Percentiles rank a stretch among this genome's conserved stretches.
phyloP scores from a whole-genome alignment of 2,329 filamentous ascomycete species.

The Sporothrix globosa region DNA sequence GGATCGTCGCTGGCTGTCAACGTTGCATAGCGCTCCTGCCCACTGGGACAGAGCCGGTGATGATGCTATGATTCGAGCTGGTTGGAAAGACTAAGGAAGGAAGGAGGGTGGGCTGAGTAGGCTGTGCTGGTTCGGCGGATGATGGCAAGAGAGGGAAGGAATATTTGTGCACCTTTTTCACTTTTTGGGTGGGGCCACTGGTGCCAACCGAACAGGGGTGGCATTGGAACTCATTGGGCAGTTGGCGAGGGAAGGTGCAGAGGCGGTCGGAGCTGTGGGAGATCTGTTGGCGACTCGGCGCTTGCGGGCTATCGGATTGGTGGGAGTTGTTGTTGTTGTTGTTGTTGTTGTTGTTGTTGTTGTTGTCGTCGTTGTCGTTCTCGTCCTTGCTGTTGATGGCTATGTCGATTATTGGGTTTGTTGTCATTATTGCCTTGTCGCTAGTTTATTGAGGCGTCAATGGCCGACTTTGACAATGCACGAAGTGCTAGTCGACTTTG shows the following conservation, averaged over 20 bases:
- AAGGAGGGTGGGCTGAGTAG: constrained; percentile 26
- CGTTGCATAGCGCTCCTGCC: constrained; percentile 38
- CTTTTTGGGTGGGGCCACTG: constrained; percentile 9
- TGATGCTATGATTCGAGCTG: constrained; percentile 39
- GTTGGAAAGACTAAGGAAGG: neutral
- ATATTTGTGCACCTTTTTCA: neutral
- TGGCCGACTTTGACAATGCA: neutral
- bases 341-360: neutral
- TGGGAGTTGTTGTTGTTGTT: neutral
- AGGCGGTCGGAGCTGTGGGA: constrained; percentile 22
- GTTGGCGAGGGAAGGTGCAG: neutral
- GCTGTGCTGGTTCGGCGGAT: constrained; percentile 23
- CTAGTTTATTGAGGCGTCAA: neutral
- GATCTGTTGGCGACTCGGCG: constrained; percentile 16
- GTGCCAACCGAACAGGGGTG: constrained; percentile 16
- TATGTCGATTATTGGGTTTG: neutral
- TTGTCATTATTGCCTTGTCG: neutral
- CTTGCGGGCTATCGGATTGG: constrained; percentile 15
- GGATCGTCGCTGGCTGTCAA: constrained; percentile 32
- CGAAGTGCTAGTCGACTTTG: neutral
- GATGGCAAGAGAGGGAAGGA: neutral
- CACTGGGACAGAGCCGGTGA: constrained; percentile 34
- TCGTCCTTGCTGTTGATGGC: neutral
- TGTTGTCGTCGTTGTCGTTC: neutral
- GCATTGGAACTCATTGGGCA: constrained; percentile 17